Evolutionary conservation across 768 basidiomycete genomes (phyloP).

Genomic region (Dioszegia crocea): DNA sequence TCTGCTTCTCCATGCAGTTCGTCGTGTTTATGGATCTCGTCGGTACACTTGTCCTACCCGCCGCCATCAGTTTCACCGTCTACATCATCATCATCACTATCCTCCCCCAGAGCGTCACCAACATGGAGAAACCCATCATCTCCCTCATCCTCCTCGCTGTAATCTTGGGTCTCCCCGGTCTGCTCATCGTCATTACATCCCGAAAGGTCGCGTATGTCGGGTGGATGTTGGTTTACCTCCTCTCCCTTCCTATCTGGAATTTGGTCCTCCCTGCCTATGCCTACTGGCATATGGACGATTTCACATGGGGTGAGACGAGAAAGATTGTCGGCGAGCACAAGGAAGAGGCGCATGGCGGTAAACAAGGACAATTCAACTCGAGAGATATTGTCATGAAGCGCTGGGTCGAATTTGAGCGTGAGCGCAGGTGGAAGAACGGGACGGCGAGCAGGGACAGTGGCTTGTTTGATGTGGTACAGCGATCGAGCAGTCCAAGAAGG

Average conservation of each 20-base stretch:
- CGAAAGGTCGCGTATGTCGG: slow-evolving; percentile 90
- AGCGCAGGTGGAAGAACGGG: slow-evolving; percentile 86
- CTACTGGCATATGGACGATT: slow-evolving; percentile 99
- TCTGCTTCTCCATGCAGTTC: slow-evolving; percentile 99
- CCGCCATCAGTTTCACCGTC: slow-evolving; percentile 93
- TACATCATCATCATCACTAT: slow-evolving; percentile 85
- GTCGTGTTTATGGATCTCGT: slow-evolving; percentile 97
- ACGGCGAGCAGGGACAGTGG: slow-evolving; percentile 75
- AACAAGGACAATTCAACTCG: slow-evolving; percentile 96
- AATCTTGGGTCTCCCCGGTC: slow-evolving; percentile 90
- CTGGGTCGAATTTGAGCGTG: slow-evolving; percentile 97
- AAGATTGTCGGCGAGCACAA: slow-evolving; percentile 69
- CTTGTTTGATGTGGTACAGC: slow-evolving; percentile 57
- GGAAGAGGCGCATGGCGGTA: slow-evolving; percentile 70
- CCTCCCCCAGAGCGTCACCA: slow-evolving; percentile 62
- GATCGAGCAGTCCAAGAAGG: slow-evolving; percentile 57
- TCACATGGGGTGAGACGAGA: slow-evolving; percentile 73
- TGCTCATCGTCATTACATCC: slow-evolving; percentile 92
- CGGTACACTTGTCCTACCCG: slow-evolving; percentile 92
- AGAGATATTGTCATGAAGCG: slow-evolving; percentile 97
- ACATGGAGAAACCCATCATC: slow-evolving; percentile 61
- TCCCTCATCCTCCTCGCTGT: slow-evolving; percentile 88
- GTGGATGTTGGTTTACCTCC: slow-evolving; percentile 92
- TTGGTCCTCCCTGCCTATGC: slow-evolving; percentile 90
- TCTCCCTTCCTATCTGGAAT: slow-evolving; percentile 96